These are phyloP conservation scores for Conidiobolus incongruus DNA, from an alignment of 371 early-diverging fungal species.

Conservation along the genomic window DNA sequence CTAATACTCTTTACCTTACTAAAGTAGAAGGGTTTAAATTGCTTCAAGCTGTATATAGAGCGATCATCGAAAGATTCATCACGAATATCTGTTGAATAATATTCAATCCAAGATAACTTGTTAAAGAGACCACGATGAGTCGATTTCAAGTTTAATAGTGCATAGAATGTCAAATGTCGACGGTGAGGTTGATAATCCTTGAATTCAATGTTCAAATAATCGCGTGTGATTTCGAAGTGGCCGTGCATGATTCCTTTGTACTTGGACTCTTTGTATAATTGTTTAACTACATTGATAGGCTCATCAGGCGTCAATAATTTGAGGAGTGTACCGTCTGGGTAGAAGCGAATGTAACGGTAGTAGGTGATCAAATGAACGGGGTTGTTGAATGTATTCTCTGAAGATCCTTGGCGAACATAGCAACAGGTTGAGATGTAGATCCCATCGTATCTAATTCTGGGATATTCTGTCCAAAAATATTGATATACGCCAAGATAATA, in stretches of 20 bases:
- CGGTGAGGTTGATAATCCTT: constrained; percentile 9
- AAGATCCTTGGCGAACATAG: constrained; percentile 24
- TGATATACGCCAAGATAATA: constrained; percentile 11
- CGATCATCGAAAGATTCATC: constrained; percentile 1
- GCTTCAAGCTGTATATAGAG: constrained; percentile 6
- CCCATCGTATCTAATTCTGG: constrained; percentile 39
- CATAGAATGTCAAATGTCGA: constrained; percentile 15
- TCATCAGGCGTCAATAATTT: constrained; percentile 25
- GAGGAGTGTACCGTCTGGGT: constrained; percentile 21
- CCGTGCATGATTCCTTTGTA: constrained; percentile 21
- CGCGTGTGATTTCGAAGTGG: constrained; percentile 8
- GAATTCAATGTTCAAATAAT: constrained; percentile 12
- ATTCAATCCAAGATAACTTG: constrained; percentile 33
- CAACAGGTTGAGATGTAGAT: constrained; percentile 37
- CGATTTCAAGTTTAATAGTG: constrained; percentile 18
- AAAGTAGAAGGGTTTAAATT: constrained; percentile 7
- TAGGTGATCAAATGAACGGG: constrained; percentile 45
- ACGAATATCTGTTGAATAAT: constrained; percentile 9
- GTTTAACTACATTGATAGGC: constrained; percentile 17
- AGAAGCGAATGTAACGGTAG: constrained; percentile 40
- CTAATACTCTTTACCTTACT: constrained; percentile 5
- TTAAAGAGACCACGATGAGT: constrained; percentile 35
- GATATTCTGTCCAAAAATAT: constrained; percentile 29
- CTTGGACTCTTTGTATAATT: constrained; percentile 9
- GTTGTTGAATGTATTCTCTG: constrained; percentile 24